Base-by-base conservation (phyloP, 2,329 filamentous ascomycete species). In the Tolypocladium cylindrosporum region DNA sequence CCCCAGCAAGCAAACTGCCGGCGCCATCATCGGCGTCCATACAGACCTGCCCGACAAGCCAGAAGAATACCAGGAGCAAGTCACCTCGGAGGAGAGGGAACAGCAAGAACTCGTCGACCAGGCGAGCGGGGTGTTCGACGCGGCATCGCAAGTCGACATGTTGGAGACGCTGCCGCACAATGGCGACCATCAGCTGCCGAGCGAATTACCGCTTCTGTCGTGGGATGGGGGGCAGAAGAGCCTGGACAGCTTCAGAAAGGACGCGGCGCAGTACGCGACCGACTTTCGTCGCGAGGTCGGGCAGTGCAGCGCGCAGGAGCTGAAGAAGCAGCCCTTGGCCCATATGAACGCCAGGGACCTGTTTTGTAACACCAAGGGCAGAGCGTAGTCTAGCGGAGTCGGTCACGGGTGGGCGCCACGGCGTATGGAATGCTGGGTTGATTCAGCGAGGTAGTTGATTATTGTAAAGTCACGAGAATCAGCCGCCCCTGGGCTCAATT, bases 41-140 rank as follows among this genome's bases (percentile, higher is more conserved):
- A 84, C 81, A 60, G 92, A 97, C 63, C 74, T 95, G 6, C 85
- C 84, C 59, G 81, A 83, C 43, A 68, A 79, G 1, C 91, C 91
- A 0, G 91, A 96, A 70, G 92, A 87, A 65, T 85, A 82, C 60
- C 64, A 71, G 10, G 64, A 65, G 1, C 65, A 64, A 16, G 40
- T 24, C 10, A 10, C 37, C 4, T 36, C 57, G 8, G 42, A 41
- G 24, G 51, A 54, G 1, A 63, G 62, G 14, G 63, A 67, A n/a
- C 54, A 67, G 19, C 54, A 62, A 37, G 59, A 62, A 21, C 62
- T 65, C 14, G 61, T 66, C 11, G 65, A 70, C n/a, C 71, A 73
- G 45, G 70, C 65, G 41, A 64, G 66, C 39, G 63, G 62, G 24
- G 55, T 72, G n/a, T 73, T 79, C 36, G 75, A 78, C 24, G 71